Base-by-base conservation (phyloP, 176 grass and related monocot species). In the Cymbopogon citratus region DNA sequence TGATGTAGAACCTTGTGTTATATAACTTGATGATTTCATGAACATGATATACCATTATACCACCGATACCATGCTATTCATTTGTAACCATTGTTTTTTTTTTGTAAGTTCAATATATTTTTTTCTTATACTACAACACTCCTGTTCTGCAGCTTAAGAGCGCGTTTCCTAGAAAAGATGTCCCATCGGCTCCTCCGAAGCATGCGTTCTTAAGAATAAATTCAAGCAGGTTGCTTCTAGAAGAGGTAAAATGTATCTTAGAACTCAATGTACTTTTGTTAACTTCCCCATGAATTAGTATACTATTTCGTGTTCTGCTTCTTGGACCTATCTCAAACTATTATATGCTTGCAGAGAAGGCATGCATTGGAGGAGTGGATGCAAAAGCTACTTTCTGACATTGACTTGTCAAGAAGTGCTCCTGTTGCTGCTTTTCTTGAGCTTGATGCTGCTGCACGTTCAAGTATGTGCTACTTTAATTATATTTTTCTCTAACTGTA, bases 371-470 rank as follows among this genome's bases (percentile, higher is more conserved):
- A 95, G 74, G 97, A 95, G 63, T 99, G 97, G 97, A 88, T 95
- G 89, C 89, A 87, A 75, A 95, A 94, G 80, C 72, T 99, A 80
- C 97, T 99, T 80, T 99, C 91, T 72, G 93, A 99, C 83, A 93
- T 99, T 83, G 91, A 95, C 26, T 81, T 99, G 68, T 95, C 97
- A 38, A 95, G 97, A 93, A 99, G 93, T 88, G 83, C 97, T 82
- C 87, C 70, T 85, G 87, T 99, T 71, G 97, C 97, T 85, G 73
- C 64, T 85, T 99, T 99, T 87, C 92, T 99, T 71, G 97, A 99
- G 56, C 87, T 99, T 79, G 97, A 95, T 91, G 85, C 91, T 85
- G 87, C 97, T 24, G 93, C 91, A 66, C 81, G 97, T 66, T 99
- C 96, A 86, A 82, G 96, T 99, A 95, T 80, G 80, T 84, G 63